Percentiles rank a stretch among this genome's conserved stretches.
Conservation (phyloP, 352 stramenopile species). For the Pythium aquatile region DNA sequence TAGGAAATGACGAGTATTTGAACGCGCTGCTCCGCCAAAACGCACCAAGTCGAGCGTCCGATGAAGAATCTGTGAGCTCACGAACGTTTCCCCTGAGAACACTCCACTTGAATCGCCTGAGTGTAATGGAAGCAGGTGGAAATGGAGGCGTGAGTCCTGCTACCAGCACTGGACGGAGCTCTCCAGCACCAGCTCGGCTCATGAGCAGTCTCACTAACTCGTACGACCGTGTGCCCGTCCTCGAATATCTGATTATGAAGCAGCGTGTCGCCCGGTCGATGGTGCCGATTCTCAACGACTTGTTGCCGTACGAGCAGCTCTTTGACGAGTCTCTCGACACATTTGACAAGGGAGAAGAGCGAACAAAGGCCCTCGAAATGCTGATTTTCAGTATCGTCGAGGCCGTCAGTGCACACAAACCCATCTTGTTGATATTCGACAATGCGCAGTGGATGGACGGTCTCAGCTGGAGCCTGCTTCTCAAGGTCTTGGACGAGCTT, state of each 20-base stretch:
- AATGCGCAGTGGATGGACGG: slow-evolving; percentile 79
- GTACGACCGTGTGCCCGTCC: slow-evolving; percentile 42
- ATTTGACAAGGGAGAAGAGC: slow-evolving; percentile 39
- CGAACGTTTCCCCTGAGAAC: slow-evolving; percentile 13
- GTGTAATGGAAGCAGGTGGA: slow-evolving; percentile 1
- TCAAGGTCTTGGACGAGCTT: slow-evolving; percentile 54
- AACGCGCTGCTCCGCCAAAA: neutral
- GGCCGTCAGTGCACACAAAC: slow-evolving; percentile 45
- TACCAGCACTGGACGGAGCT: slow-evolving; percentile 10
- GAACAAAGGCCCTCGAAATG: slow-evolving; percentile 44
- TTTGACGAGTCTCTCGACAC: slow-evolving; percentile 25
- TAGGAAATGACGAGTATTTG: slow-evolving; percentile 6
- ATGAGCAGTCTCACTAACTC: slow-evolving; percentile 22
- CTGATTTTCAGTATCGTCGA: slow-evolving; percentile 61
- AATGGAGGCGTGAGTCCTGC: slow-evolving; percentile 5
- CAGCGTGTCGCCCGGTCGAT: slow-evolving; percentile 42
- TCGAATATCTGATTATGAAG: slow-evolving; percentile 59
- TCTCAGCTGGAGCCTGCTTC: slow-evolving; percentile 54
- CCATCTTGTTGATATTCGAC: slow-evolving; percentile 70
- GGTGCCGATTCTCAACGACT: slow-evolving; percentile 42
- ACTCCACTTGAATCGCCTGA: slow-evolving; percentile 11
- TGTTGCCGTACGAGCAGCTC: slow-evolving; percentile 49
- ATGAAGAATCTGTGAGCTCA: slow-evolving; percentile 11
- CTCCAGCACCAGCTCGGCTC: neutral
- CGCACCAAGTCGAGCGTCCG: neutral